Evolutionary conservation across 768 basidiomycete species (phyloP).

Genomic region (Tubosaeta sp.): DNA sequence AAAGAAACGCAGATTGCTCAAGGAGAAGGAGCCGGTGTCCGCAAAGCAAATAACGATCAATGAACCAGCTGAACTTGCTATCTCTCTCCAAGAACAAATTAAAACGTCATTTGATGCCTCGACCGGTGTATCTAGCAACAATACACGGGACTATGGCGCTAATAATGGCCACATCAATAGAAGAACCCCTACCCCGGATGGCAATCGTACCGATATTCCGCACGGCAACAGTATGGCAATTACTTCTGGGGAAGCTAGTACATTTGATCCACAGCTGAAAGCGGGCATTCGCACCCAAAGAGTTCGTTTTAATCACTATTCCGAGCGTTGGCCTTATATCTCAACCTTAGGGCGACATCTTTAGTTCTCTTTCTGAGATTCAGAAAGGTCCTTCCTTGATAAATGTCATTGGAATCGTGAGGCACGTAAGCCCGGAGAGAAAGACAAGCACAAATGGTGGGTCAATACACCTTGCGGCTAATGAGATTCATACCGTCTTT

Average conservation of each 20-base stretch:
- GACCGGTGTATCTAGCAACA: background rate
- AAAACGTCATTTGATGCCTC: background rate
- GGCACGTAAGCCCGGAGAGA: slow-evolving; percentile 6
- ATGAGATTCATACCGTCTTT: background rate
- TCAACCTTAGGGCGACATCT: slow-evolving; percentile 24
- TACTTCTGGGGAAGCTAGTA: background rate
- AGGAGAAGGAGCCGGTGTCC: slow-evolving; percentile 1
- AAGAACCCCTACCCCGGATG: background rate
- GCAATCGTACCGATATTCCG: background rate
- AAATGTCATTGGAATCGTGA: slow-evolving; percentile 33
- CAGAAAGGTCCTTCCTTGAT: slow-evolving; percentile 10
- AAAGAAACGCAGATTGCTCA: slow-evolving; percentile 15
- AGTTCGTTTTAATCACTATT: slow-evolving; percentile 12
- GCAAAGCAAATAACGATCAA: background rate
- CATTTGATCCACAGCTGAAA: slow-evolving; percentile 4
- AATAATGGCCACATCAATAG: background rate
- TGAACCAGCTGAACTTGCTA: background rate
- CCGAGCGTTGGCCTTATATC: background rate
- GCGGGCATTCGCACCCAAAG: slow-evolving; percentile 27
- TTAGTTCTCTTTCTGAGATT: slow-evolving; percentile 16
- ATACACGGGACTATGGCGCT: background rate
- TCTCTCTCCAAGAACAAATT: slow-evolving; percentile 3
- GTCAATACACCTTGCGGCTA: slow-evolving; percentile 5
- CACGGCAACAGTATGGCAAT: background rate
- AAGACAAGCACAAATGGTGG: slow-evolving; percentile 26